Percentiles rank a stretch among this genome's conserved stretches.
Conservation (phyloP, 2,329 filamentous ascomycete species). For the Coleophoma cylindrospora region DNA sequence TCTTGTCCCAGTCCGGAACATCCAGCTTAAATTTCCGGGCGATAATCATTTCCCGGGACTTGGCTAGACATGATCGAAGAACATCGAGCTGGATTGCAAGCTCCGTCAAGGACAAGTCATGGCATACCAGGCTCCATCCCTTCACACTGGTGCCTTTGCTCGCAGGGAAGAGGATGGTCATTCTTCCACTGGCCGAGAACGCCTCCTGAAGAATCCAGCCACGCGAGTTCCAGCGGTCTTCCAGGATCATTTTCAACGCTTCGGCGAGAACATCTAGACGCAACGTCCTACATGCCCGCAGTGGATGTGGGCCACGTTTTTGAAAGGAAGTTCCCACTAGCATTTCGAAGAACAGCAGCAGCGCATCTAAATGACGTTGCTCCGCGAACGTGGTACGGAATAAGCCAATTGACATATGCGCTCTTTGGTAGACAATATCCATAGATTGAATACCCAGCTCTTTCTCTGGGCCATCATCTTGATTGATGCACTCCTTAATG, state of each 20-base stretch:
- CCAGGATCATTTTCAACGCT: neutral
- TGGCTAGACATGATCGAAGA: neutral
- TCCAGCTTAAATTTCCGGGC: neutral
- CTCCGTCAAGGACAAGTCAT: neutral
- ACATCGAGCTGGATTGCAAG: neutral
- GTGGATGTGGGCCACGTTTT: neutral
- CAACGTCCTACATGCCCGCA: neutral
- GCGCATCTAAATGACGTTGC: neutral
- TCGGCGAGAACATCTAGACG: neutral
- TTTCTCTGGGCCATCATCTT: conserved; percentile 12
- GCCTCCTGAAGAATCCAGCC: conserved; percentile 9
- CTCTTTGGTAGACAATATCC: conserved; percentile 13
- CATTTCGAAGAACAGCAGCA: neutral
- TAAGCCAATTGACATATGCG: conserved; percentile 5
- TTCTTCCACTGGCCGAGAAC: conserved; percentile 3
- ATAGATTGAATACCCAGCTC: conserved; percentile 15
- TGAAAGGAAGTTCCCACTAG: neutral
- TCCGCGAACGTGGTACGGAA: neutral
- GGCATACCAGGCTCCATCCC: neutral
- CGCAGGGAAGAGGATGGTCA: conserved; percentile 1
- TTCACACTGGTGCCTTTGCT: neutral
- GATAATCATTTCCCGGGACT: neutral
- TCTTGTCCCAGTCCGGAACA: neutral
- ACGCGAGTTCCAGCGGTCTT: conserved; percentile 5
- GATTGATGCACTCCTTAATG: conserved; percentile 15